Evolutionary conservation across 2,329 filamentous ascomycete species (phyloP).

Genomic region (Orbilia oligospora): DNA sequence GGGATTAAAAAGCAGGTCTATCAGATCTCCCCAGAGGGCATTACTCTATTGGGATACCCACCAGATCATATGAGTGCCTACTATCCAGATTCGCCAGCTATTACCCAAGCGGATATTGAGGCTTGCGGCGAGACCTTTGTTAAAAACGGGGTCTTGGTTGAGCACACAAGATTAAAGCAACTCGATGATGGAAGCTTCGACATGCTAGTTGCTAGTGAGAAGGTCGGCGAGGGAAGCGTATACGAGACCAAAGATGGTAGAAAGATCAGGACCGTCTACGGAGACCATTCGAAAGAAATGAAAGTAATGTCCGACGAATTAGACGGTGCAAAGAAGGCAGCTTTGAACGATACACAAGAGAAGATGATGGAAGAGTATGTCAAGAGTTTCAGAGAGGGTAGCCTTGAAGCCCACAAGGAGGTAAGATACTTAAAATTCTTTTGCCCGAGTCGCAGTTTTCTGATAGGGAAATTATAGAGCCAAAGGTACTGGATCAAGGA

Average conservation of each 20-base stretch:
- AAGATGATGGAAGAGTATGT: constrained; percentile 81
- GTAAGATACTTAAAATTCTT: not conserved
- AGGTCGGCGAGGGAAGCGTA: constrained; percentile 46
- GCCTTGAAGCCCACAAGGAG: constrained; percentile 82
- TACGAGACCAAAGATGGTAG: constrained; percentile 70
- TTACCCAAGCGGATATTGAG: constrained; percentile 81
- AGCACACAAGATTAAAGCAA: constrained; percentile 84
- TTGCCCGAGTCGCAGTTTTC: not conserved
- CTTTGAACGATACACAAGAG: constrained; percentile 81
- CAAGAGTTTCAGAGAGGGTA: constrained; percentile 81
- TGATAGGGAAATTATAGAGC: constrained; percentile 66
- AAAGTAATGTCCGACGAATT: constrained; percentile 77
- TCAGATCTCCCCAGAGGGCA: constrained; percentile 70
- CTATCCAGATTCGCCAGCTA: constrained; percentile 81
- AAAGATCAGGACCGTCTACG: constrained; percentile 79
- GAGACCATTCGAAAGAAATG: constrained; percentile 82
- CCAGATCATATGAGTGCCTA: constrained; percentile 84
- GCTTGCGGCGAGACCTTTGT: constrained; percentile 81
- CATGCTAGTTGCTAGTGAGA: constrained; percentile 70
- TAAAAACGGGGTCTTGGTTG: constrained; percentile 77
- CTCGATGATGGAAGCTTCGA: constrained; percentile 75
- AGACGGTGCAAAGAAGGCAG: constrained; percentile 77
- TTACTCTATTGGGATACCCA: constrained; percentile 82
- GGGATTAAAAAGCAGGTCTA: constrained; percentile 81
- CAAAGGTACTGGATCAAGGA: constrained; percentile 87